Base-by-base conservation (phyloP, 1,284 basidiomycete species). In the Fomitopsis betulina region DNA sequence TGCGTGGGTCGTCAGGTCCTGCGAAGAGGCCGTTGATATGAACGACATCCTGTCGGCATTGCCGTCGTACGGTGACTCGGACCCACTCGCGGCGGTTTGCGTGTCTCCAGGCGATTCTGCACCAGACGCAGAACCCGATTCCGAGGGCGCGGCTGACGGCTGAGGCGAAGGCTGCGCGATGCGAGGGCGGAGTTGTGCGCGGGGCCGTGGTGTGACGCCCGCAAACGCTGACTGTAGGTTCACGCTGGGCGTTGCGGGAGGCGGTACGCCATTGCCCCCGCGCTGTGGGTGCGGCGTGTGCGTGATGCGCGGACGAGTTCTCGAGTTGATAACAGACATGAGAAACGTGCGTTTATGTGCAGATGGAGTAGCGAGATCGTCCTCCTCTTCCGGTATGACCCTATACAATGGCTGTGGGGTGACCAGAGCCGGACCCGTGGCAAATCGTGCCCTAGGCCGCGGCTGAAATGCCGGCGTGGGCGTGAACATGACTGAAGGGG, bases 11-110 rank as follows among this genome's bases (percentile, higher is more conserved):
- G 89, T 91, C 39, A 94, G 75, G 68, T 94, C 93, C 61, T 93
- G 89, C 23, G 91, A 93, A 1, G 91, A 93, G 3, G 88, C 82
- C 0, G 87, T 91, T 4, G 91, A 93, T 42, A 89, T 76, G 71
- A 89, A 85, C 0, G 89, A 90, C 2, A 75, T 79, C 35, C 76
- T 76, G 54, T 85, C 84, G 10, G 27, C 51, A 55, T 54, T 3
- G 54, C 62, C 15, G 49, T 70, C 70, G 58, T 72, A 68, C 8
- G 67, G 67, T 19, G 64, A 63, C 39, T 63, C 56, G 1, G 55
- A 32, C 9, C 40, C 51, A 15, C 51, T 30, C 23, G 42, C 39
- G 23, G 43, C 43, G 21, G 52, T 17, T 32, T 17, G 66, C 61
- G 47, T 8, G 62, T 52, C 7, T 38, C 40, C 15, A 56, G 33